phyloP scores from a whole-genome alignment of 768 basidiomycete genomes.

The Solioccasus polychromus region DNA sequence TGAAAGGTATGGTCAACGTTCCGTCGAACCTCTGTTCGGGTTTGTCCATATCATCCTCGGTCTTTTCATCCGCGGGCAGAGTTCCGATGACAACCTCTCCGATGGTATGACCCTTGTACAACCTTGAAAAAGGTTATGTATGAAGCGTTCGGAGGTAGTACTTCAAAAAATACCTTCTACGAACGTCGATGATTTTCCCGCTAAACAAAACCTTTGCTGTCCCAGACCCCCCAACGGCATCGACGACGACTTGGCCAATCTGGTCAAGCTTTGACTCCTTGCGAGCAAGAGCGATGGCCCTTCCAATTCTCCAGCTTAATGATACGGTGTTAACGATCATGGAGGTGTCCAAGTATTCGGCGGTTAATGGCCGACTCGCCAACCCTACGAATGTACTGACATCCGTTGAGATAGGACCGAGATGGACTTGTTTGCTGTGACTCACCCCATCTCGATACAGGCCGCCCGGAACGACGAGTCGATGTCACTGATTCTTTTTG shows the following conservation, averaged over 20 bases:
- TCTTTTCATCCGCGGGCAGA: slow-evolving; percentile 25
- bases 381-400: slow-evolving; percentile 43
- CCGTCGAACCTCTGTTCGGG: slow-evolving; percentile 24
- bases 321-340: slow-evolving; percentile 54
- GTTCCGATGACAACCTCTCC: slow-evolving; percentile 36
- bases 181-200: slow-evolving; percentile 59
- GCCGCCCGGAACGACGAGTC: slow-evolving; percentile 46
- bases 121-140: slow-evolving; percentile 5
- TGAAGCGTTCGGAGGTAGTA: neutral
- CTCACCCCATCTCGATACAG: slow-evolving; percentile 49
- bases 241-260: slow-evolving; percentile 34
- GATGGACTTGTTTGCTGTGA: no score
- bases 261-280: slow-evolving; percentile 42
- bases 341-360: slow-evolving; percentile 33
- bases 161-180: slow-evolving; percentile 28
- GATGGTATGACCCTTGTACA: slow-evolving; percentile 40
- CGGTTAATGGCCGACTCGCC: slow-evolving; percentile 40
- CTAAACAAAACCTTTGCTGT: slow-evolving; percentile 46
- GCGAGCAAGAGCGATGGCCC: slow-evolving; percentile 52
- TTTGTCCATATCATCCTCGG: slow-evolving; percentile 22
- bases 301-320: slow-evolving; percentile 61
- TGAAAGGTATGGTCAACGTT: slow-evolving; percentile 52
- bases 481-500: slow-evolving; percentile 41
- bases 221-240: slow-evolving; percentile 33
- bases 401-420: neutral